Conservation (phyloP, 2,329 filamentous ascomycete genomes). For the Knufia fluminis region DNA sequence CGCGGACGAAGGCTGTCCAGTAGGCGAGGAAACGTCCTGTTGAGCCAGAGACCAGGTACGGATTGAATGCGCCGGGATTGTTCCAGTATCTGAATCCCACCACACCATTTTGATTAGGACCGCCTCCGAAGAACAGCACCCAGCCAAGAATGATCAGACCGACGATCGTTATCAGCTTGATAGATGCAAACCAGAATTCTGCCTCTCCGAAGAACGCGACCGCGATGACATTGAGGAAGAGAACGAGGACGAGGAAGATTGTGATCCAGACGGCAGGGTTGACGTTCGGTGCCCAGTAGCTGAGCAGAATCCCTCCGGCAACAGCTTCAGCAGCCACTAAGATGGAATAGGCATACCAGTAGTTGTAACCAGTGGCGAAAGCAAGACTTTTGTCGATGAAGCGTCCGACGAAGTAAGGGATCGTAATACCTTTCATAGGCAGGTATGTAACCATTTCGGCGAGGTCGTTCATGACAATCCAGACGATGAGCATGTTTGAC, state of each 20-base stretch:
- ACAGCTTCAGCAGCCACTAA: conserved; percentile 65
- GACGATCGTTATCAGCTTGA: conserved; percentile 53
- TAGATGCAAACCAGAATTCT: conserved; percentile 36
- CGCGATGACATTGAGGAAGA: conserved; percentile 27
- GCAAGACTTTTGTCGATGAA: conserved; percentile 39
- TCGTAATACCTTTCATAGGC: conserved; percentile 42
- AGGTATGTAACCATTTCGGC: conserved; percentile 43
- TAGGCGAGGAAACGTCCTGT: conserved; percentile 53
- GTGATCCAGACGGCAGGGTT: conserved; percentile 35
- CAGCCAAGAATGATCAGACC: conserved; percentile 67
- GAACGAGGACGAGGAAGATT: conserved; percentile 28
- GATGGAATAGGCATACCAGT: conserved; percentile 46
- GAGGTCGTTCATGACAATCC: conserved; percentile 22
- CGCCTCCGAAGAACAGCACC: conserved; percentile 52
- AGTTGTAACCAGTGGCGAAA: conserved; percentile 37
- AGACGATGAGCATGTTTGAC: conserved; percentile 12
- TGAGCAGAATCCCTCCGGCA: conserved; percentile 51
- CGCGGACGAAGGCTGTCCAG: conserved; percentile 46
- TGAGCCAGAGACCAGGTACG: conserved; percentile 39
- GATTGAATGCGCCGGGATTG: conserved; percentile 56
- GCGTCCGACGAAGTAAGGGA: conserved; percentile 32
- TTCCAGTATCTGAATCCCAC: conserved; percentile 72
- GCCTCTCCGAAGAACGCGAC: conserved; percentile 43
- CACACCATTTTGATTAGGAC: conserved; percentile 42
- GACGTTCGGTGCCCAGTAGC: conserved; percentile 50